Percentiles rank a stretch among this genome's conserved stretches.
These are phyloP conservation scores for Cryptococcus deneoformans DNA, from an alignment of 1,284 basidiomycete genomes.

Conservation along the genomic window DNA sequence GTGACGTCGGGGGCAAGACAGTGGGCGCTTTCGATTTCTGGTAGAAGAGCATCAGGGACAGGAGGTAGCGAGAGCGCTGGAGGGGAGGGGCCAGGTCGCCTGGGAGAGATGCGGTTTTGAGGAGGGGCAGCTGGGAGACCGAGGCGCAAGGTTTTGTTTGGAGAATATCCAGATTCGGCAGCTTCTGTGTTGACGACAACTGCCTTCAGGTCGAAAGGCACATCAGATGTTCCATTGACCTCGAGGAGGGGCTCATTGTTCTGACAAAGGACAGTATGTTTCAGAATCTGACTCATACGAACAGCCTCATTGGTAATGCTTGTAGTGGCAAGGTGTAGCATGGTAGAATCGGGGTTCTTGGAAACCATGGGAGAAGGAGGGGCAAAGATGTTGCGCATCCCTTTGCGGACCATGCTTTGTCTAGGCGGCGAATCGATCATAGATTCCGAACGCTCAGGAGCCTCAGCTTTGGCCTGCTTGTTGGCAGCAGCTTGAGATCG, in stretches of 20 bases:
- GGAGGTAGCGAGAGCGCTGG: constrained; percentile 14
- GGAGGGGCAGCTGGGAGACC: constrained; percentile 23
- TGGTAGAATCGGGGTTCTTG: no score
- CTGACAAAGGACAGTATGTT: no score
- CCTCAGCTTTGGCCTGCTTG: not conserved
- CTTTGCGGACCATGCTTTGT: constrained; percentile 31
- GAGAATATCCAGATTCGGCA: not conserved
- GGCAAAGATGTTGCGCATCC: constrained; percentile 39
- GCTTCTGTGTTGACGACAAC: constrained; percentile 12
- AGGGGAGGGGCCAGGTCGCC: constrained; percentile 15
- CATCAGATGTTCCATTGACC: constrained; percentile 12
- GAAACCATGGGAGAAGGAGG: not conserved
- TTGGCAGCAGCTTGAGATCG: constrained; percentile 16
- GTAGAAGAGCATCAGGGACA: constrained; percentile 1
- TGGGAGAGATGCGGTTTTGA: constrained; percentile 12
- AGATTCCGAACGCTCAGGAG: not conserved
- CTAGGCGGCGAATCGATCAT: constrained; percentile 1
- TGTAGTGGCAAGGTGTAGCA: no score
- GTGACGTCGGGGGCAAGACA: not conserved
- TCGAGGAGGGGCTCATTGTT: constrained; percentile 12
- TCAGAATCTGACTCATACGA: no score
- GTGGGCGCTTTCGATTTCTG: not conserved
- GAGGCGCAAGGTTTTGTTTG: constrained; percentile 3
- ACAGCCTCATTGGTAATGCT: no score
- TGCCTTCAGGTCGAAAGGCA: constrained; percentile 24